phyloP scores from a whole-genome alignment of 306 rosid species.

The Medicago ruthenica region DNA sequence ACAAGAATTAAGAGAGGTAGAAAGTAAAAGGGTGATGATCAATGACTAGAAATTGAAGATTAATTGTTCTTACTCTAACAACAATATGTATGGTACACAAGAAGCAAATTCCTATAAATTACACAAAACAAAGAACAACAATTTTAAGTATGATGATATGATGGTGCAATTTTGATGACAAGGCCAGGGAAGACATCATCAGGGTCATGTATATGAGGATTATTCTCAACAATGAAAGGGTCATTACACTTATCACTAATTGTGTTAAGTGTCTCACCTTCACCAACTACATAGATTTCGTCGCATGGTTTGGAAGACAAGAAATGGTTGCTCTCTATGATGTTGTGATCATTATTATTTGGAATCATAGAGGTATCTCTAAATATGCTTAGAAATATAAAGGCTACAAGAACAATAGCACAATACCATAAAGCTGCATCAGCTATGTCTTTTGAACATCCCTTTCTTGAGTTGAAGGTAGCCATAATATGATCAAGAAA shows the following conservation, averaged over 20 bases:
- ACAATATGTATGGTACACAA: background rate
- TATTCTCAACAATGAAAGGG: slow-evolving; percentile 80
- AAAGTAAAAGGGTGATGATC: background rate
- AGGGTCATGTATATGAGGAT: slow-evolving; percentile 92
- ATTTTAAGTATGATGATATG: background rate
- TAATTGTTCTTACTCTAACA: background rate
- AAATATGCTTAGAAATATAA: slow-evolving; percentile 37
- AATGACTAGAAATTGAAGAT: background rate
- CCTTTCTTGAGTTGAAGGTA: slow-evolving; percentile 22
- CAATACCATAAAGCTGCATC: slow-evolving; percentile 59
- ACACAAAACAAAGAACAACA: background rate
- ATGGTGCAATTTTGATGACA: slow-evolving; percentile 75
- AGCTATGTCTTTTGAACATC: slow-evolving; percentile 32
- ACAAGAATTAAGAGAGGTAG: background rate
- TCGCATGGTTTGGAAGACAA: slow-evolving; percentile 44
- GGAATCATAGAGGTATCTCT: slow-evolving; percentile 23
- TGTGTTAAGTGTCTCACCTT: slow-evolving; percentile 89
- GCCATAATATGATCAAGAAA: slow-evolving; percentile 27
- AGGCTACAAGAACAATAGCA: slow-evolving; percentile 47
- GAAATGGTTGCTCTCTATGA: slow-evolving; percentile 14
- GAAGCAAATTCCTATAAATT: background rate
- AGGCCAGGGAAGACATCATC: slow-evolving; percentile 94
- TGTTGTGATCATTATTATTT: background rate
- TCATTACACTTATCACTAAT: slow-evolving; percentile 88
- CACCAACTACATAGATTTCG: slow-evolving; percentile 74